Base-by-base conservation (phyloP, 495 filamentous ascomycete genomes). In the Neurospora sp. region DNA sequence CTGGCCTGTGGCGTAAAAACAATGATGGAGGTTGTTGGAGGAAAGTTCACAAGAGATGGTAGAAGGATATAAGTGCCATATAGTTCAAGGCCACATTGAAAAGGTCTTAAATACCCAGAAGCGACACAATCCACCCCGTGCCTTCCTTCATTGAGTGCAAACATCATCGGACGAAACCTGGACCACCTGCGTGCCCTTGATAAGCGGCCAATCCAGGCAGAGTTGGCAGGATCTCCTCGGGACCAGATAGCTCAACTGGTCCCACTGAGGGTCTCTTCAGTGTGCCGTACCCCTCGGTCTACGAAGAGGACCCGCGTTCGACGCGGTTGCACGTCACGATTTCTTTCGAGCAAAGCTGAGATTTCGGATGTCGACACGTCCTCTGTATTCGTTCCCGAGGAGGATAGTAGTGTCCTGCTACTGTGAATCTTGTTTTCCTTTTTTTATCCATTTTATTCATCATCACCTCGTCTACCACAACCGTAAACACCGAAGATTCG, bases 1-100 rank as follows among this genome's bases (percentile, higher is more conserved):
- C 74, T 81, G 75, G 76, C 84, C 84, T n/a, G 73, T 75, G 48
- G 80, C 78, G 35, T 85, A 75, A 75, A 41, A 37, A 6, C 1
- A 14, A 23, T 14, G 5, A 6, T 31, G 27, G 31, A 35, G 27
- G 23, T 31, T 62, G 27, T 35, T 35, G 54, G 23, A 62, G 14
- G 23, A 16, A 27, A 27, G 11, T 14, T 35, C 54, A 62, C 27
- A 62, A 35, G 54, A 1, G 14, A 18, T 62, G 54, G 3, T 62
- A 35, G 54, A 18, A 18, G 23, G 12, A 62, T 18, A 35, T 8
- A 31, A 62, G 14, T 35, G 27, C 14, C 27, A 35, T 62, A 35
- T 62, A 35, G 6, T 18, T 16, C 54, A 62, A 35, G 54, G 6
- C 54, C 54, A 35, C 54, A 35, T 18, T 35, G 5, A 54, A 23